Percentiles rank a stretch among this genome's conserved stretches.
Conservation (phyloP, 164 flowering plant species). For the Buxus sempervirens region DNA sequence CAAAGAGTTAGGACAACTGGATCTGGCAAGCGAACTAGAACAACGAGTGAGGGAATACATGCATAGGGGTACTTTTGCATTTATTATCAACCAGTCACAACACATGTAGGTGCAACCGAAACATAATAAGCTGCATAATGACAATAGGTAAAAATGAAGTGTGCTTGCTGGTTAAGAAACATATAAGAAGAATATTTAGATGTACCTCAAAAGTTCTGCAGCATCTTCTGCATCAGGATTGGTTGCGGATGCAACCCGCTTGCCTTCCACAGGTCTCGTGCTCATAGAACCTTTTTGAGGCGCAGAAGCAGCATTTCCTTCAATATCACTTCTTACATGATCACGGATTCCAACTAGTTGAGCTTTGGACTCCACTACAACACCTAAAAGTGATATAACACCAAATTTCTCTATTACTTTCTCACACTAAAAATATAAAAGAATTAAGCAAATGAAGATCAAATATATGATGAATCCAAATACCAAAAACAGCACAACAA, state of each 20-base stretch:
- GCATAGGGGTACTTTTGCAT: too few species aligned
- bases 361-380: conserved; percentile 86
- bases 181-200: not conserved
- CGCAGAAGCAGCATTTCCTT: conserved; percentile 29
- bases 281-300: conserved; percentile 25
- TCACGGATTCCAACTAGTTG: conserved; percentile 89
- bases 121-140: not conserved
- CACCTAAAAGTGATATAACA: conserved; percentile 43
- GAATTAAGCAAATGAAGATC: not conserved
- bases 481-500: not conserved
- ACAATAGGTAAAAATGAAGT: not conserved
- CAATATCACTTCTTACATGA: conserved; percentile 83
- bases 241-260: conserved; percentile 61
- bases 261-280: conserved; percentile 36
- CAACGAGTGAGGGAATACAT: too few species aligned
- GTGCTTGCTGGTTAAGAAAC: not conserved
- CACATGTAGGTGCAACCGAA: not conserved
- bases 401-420: not conserved
- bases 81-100: not conserved
- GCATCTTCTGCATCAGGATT: conserved; percentile 85
- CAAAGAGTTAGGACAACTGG: not conserved
- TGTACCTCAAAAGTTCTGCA: conserved; percentile 76
- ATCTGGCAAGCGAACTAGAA: too few species aligned
- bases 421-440: not conserved
- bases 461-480: not conserved